These are phyloP conservation scores for Tolypocladium tundrense DNA, from an alignment of 2,329 filamentous ascomycete species.

Conservation along the genomic window DNA sequence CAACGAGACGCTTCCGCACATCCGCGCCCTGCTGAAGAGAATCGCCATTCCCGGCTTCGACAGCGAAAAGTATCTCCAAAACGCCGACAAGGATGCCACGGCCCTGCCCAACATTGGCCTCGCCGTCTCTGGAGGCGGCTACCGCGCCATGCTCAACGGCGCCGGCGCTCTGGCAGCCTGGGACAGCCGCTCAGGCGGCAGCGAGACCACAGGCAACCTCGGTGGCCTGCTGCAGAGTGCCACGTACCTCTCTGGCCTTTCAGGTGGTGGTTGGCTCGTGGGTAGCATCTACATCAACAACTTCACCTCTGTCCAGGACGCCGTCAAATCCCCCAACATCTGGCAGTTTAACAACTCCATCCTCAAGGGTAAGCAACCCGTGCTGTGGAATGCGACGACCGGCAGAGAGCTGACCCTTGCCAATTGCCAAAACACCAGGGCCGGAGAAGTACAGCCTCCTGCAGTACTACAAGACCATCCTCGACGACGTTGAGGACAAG, in stretches of 20 bases:
- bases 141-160: conserved; percentile 76
- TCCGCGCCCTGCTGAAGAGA: conserved; percentile 61
- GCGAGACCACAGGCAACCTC: conserved; percentile 48
- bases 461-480: conserved; percentile 27
- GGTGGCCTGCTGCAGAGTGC: conserved; percentile 72
- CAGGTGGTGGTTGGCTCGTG: conserved; percentile 75
- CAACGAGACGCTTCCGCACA: conserved; percentile 62
- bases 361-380: conserved; percentile 18
- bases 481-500: conserved; percentile 25
- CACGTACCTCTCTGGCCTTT: conserved; percentile 73
- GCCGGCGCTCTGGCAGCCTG: conserved; percentile 72
- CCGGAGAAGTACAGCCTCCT: conserved; percentile 25
- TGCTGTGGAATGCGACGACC: not conserved
- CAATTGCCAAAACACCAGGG: conserved; percentile 9
- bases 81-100: conserved; percentile 17
- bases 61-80: conserved; percentile 55
- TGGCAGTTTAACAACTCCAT: conserved; percentile 33
- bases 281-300: conserved; percentile 80
- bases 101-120: conserved; percentile 54
- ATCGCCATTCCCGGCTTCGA: conserved; percentile 72
- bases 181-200: conserved; percentile 54
- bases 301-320: conserved; percentile 50
- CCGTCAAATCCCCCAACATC: conserved; percentile 22
- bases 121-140: conserved; percentile 75
- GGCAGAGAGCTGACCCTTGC: not conserved